phyloP scores from a whole-genome alignment of 139 green algal genomes.

The Coccomyxa sp. region DNA sequence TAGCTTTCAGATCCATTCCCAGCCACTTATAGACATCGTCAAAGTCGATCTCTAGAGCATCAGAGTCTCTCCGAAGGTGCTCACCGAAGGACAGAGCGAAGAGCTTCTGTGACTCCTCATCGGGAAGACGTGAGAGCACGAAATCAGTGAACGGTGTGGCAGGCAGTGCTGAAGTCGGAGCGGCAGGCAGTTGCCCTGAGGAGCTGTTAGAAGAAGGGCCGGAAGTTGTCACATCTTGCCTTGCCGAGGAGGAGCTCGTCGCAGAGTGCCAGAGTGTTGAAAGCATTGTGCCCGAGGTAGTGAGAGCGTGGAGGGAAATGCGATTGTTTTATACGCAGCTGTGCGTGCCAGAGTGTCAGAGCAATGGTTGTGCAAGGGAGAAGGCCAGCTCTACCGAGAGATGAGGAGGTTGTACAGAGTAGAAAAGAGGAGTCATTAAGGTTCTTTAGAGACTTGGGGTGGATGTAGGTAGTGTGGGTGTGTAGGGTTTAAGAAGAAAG shows the following conservation, averaged over 20 bases:
- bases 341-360: background rate
- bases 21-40: background rate
- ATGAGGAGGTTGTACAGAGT: no score
- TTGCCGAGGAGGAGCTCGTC: background rate
- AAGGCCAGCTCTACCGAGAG: no score
- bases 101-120: background rate
- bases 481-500: no score
- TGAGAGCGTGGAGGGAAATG: background rate
- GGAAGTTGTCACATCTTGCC: background rate
- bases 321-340: background rate
- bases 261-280: background rate
- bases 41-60: background rate
- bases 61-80: background rate
- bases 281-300: background rate
- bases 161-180: background rate
- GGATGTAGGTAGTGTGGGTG: no score
- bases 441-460: no score
- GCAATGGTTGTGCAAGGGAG: no score
- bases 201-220: background rate
- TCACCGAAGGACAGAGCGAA: background rate
- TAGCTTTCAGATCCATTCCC: background rate
- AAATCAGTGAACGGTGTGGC: background rate
- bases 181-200: background rate
- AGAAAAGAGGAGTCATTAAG: no score
- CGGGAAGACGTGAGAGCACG: background rate